Conservation (phyloP, 1,284 basidiomycete species). For the Ustilago crameri region DNA sequence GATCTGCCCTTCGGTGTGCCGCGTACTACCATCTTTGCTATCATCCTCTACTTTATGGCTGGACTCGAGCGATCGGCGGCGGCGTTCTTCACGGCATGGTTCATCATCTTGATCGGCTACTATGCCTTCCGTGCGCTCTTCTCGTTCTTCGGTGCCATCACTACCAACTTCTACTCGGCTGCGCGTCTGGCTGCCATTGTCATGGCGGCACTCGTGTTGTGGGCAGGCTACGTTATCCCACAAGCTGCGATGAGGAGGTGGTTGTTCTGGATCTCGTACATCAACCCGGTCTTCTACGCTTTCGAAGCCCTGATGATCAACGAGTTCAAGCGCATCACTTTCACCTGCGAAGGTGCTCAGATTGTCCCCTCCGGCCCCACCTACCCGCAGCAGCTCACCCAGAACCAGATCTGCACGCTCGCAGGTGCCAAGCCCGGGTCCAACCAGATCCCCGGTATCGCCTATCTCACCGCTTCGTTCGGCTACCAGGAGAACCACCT, state of each 20-base stretch:
- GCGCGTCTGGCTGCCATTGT: conserved; percentile 57
- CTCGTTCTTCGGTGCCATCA: conserved; percentile 53
- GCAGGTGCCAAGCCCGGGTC: conserved; percentile 69
- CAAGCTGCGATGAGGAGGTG: conserved; percentile 80
- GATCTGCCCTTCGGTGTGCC: conserved; percentile 70
- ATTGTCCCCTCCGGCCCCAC: conserved; percentile 39
- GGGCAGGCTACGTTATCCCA: conserved; percentile 59
- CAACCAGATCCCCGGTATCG: conserved; percentile 70
- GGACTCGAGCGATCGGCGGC: conserved; percentile 43
- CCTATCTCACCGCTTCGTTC: conserved; percentile 73
- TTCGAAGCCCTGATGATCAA: conserved; percentile 76
- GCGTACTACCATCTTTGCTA: conserved; percentile 68
- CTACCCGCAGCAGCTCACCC: conserved; percentile 40
- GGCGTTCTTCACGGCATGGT: conserved; percentile 72
- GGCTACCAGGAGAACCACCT: conserved; percentile 73
- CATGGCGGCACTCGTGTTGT: conserved; percentile 55
- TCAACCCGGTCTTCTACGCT: conserved; percentile 75
- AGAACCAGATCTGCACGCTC: conserved; percentile 69
- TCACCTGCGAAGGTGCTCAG: conserved; percentile 50
- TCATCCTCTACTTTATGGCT: conserved; percentile 68
- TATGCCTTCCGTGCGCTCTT: conserved; percentile 58
- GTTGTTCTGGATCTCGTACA: conserved; percentile 77
- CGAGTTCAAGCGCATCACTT: conserved; percentile 69
- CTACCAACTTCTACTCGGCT: conserved; percentile 53
- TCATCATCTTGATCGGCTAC: conserved; percentile 67